These are phyloP conservation scores for Aspergillus amoenus DNA, from an alignment of 2,329 filamentous ascomycete genomes.

Conservation along the genomic window DNA sequence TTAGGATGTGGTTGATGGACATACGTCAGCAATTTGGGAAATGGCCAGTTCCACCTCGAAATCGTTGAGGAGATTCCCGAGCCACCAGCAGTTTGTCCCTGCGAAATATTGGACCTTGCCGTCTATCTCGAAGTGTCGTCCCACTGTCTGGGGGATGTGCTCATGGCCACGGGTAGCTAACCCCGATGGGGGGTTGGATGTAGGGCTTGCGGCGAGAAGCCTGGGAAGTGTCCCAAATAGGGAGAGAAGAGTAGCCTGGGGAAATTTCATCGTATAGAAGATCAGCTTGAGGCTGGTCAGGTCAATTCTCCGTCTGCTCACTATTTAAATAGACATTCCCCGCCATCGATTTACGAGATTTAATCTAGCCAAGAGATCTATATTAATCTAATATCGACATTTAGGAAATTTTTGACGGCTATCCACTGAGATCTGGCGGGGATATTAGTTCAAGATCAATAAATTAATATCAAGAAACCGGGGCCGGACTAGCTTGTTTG, in stretches of 20 bases:
- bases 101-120: conserved; percentile 10
- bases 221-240: not conserved
- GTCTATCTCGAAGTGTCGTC: conserved; percentile 6
- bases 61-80: conserved; percentile 3
- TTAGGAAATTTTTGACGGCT: not conserved
- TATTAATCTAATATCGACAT: no score
- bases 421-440: not conserved
- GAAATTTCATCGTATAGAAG: no score
- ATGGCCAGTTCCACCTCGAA: conserved; percentile 1
- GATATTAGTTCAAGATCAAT: not conserved
- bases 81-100: conserved; percentile 8
- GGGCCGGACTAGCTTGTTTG: not conserved
- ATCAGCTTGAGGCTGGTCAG: no score
- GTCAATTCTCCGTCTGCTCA: no score
- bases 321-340: no score
- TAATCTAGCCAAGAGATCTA: no score
- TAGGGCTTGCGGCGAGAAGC: not conserved
- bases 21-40: conserved; percentile 6
- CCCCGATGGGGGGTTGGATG: fast-evolving
- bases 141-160: not conserved
- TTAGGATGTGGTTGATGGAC: no score
- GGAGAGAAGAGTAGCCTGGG: not conserved
- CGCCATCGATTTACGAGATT: no score
- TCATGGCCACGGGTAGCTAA: not conserved
- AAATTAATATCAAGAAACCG: not conserved